Percentiles rank a stretch among this genome's conserved stretches.
These are phyloP conservation scores for Fusarium nanum DNA, from an alignment of 2,329 filamentous ascomycete genomes.

Conservation along the genomic window DNA sequence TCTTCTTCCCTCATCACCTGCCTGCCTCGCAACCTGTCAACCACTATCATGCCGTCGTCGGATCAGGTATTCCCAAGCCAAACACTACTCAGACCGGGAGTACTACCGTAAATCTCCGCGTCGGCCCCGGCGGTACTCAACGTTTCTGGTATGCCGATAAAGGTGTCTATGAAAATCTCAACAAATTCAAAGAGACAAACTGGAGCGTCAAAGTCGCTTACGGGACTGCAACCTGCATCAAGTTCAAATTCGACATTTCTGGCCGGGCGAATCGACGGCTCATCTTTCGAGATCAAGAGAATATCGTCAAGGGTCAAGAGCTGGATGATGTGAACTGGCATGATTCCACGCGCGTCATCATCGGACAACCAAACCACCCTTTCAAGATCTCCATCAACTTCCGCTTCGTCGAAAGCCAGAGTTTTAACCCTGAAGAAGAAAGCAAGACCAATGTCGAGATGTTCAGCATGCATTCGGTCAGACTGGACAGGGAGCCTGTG, in stretches of 20 bases:
- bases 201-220: constrained; percentile 9
- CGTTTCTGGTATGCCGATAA: not conserved
- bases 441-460: constrained; percentile 10
- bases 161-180: constrained; percentile 6
- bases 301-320: constrained; percentile 1
- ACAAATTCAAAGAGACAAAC: constrained; percentile 7
- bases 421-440: not conserved
- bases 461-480: constrained; percentile 26
- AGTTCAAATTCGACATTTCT: constrained; percentile 12
- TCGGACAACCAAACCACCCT: constrained; percentile 19
- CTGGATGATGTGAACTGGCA: not conserved
- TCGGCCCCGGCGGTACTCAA: constrained; percentile 22
- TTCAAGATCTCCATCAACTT: constrained; percentile 33
- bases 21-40: not conserved
- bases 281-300: not conserved
- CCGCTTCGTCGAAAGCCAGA: constrained; percentile 31
- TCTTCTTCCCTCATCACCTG: constrained; percentile 15
- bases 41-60: constrained; percentile 23
- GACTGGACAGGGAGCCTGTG: not conserved
- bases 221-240: constrained; percentile 23
- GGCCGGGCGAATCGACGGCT: not conserved
- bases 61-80: not conserved
- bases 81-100: not conserved
- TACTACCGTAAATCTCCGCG: constrained; percentile 7
- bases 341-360: constrained; percentile 36